Base-by-base conservation (phyloP, 352 stramenopile species). In the Phytophthora parvispora region DNA sequence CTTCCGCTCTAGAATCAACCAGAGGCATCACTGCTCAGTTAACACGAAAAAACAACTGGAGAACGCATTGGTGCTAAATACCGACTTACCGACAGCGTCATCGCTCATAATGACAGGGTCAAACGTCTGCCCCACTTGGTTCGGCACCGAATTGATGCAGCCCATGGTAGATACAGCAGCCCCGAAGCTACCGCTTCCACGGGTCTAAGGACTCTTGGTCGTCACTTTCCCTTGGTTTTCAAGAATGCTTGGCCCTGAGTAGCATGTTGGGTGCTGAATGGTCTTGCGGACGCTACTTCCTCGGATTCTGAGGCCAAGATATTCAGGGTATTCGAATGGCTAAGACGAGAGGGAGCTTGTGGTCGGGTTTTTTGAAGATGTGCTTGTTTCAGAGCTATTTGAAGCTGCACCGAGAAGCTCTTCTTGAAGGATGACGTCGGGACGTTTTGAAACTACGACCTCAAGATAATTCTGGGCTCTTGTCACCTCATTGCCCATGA, bases 121-220 rank as follows among this genome's bases (percentile, higher is more conserved):
- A 59, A 87, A 85, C 4, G 74, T 81, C 55, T 81, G 71, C 20
- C 42, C 65, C 27, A 78, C 57, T 67, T 84, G 79, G 38, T 76
- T 75, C 31, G 77, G 78, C 22, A 91, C 80, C 60, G 83, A 91
- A 61, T 91, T 82, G 34, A 89, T 78, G 64, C 83, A 91, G 52
- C 83, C 83, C 83, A 91, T 91, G 63, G 9, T 65, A 3, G 8
- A 64, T 57, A 20, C 25, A 58, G 40, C n/a, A 48, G 42, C 20
- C 40, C 5, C 13, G 6, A 47, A 56, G 27, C 24, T 64, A 60
- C 49, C 13, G 47, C 25, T 51, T 27, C 29, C 31, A 49, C 34
- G 53, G 57, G 57, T 18, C 15, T 52, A 49, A 36, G 29, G 22
- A 9, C 54, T 36, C 32, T 36, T 53, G 50, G 25, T 54, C 50